Base-by-base conservation (phyloP, 1,284 basidiomycete species). In the Rhodotorula sp. region DNA sequence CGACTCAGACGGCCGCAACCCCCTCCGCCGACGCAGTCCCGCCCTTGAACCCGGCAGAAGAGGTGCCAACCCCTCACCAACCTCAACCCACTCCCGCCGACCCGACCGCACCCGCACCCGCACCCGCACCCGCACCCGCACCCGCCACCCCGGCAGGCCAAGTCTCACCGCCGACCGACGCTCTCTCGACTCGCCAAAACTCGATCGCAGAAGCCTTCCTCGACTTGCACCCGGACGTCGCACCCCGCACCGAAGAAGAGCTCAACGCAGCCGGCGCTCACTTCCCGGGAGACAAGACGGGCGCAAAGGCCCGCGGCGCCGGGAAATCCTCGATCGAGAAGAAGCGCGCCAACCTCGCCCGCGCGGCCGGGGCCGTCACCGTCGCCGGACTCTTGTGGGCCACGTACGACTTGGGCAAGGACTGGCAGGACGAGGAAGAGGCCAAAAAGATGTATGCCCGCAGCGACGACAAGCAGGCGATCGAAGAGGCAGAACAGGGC, bases 281-380 rank as follows among this genome's bases (percentile, higher is more conserved):
- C 49, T 75, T 73, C 63, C 66, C 66, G 33, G 69, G 74, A 22
- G 73, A 73, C 55, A 68, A 71, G 49, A 80, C 79, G 12, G 78
- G 78, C 26, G 80, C 80, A 14, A 77, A 76, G 63, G 75, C 79
- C 20, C 80, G 76, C 63, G 78, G 77, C 2, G 71, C 77, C 12
- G 71, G 73, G 54, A 78, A 79, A 70, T 79, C 79, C 20, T 80
- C 79, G 46, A 79, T 78, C 67, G 81, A 82, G 58, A 76, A 77
- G 68, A 77, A 77, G 67, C 73, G 80, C 29, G 74, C 76, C 62
- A 72, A 77, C 59, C 70, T 78, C 24, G 72, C 72, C 22, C 68
- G 79, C 6, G 29, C 79, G 17, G 64, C 78, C 8, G 60, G 72
- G 6, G 73, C 66, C 15, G 62, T 74, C 26, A 71, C 76, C 2